Conservation (phyloP, 371 early-diverging fungal species). For the Syncephalastrum racemosum region DNA sequence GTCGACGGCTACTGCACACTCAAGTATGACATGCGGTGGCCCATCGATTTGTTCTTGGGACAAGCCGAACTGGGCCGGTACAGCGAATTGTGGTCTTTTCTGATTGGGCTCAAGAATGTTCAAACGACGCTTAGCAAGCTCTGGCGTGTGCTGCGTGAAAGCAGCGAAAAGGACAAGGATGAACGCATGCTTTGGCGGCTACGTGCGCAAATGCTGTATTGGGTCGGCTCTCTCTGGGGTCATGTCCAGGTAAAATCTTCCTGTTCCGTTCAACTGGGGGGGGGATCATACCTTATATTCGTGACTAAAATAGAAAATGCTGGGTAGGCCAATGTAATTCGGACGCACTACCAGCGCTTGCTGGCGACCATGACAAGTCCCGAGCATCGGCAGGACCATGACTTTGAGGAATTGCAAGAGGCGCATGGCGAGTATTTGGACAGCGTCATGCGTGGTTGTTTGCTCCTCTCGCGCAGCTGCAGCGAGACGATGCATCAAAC, state of each 20-base stretch:
- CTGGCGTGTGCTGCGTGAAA: conserved; percentile 22
- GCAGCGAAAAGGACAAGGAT: conserved; percentile 9
- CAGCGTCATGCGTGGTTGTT: conserved; percentile 51
- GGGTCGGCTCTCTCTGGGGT: conserved; percentile 73
- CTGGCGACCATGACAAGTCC: conserved; percentile 22
- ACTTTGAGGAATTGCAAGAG: conserved; percentile 59
- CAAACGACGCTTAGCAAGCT: conserved; percentile 40
- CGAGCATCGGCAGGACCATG: conserved; percentile 11
- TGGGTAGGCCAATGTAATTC: conserved; percentile 67
- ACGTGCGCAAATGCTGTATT: conserved; percentile 67
- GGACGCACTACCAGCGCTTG: conserved; percentile 29
- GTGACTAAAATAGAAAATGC: neutral
- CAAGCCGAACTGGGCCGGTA: conserved; percentile 58
- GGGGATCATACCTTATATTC: neutral
- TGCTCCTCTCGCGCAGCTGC: conserved; percentile 42
- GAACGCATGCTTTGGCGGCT: conserved; percentile 51
- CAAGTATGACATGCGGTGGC: conserved; percentile 68
- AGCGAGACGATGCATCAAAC: conserved; percentile 30
- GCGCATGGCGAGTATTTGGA: conserved; percentile 51
- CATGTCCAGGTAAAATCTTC: conserved; percentile 66
- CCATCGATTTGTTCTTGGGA: conserved; percentile 73
- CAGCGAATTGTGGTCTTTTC: conserved; percentile 60
- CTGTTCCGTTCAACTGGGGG: neutral
- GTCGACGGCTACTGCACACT: conserved; percentile 54
- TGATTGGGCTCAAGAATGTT: conserved; percentile 52